phyloP scores from a whole-genome alignment of 495 filamentous ascomycete genomes.

The Aspergillus olivimuriae region DNA sequence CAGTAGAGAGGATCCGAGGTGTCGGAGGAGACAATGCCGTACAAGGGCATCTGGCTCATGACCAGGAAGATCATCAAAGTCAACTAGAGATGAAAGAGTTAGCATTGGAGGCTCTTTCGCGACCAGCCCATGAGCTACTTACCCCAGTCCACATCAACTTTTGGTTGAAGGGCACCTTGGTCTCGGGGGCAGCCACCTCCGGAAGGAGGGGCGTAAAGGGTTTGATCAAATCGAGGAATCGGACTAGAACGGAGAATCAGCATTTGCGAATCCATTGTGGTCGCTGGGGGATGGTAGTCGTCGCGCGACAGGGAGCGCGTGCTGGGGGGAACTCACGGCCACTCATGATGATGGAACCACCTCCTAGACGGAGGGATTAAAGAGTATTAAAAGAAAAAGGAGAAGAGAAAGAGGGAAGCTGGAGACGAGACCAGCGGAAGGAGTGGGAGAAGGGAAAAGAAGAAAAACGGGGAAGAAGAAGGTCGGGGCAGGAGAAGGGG shows the following conservation, averaged over 20 bases:
- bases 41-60: slow-evolving; percentile 99
- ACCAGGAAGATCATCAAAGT: slow-evolving; percentile 98
- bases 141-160: slow-evolving; percentile 99
- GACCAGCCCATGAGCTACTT: slow-evolving; percentile 24
- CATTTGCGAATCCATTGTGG: slow-evolving; percentile 23
- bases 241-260: slow-evolving; percentile 54
- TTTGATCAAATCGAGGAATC: slow-evolving; percentile 99
- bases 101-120: slow-evolving; percentile 21
- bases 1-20: slow-evolving; percentile 98
- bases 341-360: slow-evolving; percentile 38
- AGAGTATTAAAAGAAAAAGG: slow-evolving; percentile 2
- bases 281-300: slow-evolving; percentile 22
- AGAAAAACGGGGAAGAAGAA: slow-evolving; percentile 24
- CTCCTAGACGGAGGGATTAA: slow-evolving; percentile 26
- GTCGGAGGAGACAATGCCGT: slow-evolving; percentile 94
- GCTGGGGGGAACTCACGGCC: slow-evolving; percentile 36
- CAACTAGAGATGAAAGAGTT: slow-evolving; percentile 48
- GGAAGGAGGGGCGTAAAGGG: slow-evolving; percentile 98
- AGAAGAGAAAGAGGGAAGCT: slow-evolving; percentile 28
- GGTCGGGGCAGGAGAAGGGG: slow-evolving; percentile 29
- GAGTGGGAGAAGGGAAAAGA: slow-evolving; percentile 35
- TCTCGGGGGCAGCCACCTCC: slow-evolving; percentile 95
- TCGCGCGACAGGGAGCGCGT: too few relatives aligned
- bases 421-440: slow-evolving; percentile 54
- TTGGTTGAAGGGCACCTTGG: slow-evolving; percentile 96